A percentile compares a stretch with the other conserved stretches of the same genome.
Evolutionary conservation across 495 filamentous ascomycete genomes (phyloP).

Genomic region (Immersiella caudata): DNA sequence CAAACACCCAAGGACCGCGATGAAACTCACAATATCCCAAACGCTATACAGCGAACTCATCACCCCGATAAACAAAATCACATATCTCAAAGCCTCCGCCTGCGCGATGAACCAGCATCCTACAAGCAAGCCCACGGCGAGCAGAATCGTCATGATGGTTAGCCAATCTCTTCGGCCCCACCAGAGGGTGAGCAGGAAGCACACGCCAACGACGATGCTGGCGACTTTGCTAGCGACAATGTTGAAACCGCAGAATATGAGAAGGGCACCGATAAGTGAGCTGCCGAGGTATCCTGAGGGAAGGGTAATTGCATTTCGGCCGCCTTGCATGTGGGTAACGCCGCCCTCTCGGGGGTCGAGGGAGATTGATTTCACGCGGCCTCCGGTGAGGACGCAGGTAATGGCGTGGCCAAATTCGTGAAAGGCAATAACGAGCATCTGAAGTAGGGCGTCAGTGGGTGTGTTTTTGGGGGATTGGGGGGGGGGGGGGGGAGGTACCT

Average conservation of each 20-base stretch:
- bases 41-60: slow-evolving; percentile 78
- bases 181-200: slow-evolving; percentile 77
- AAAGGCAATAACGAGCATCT: slow-evolving; percentile 84
- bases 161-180: slow-evolving; percentile 79
- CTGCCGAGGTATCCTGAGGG: slow-evolving; percentile 79
- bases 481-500: slow-evolving; percentile 49
- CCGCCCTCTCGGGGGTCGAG: slow-evolving; percentile 70
- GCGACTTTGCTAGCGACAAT: slow-evolving; percentile 79
- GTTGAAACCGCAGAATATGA: slow-evolving; percentile 80
- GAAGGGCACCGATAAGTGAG: slow-evolving; percentile 71
- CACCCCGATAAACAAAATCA: slow-evolving; percentile 80
- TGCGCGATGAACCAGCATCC: slow-evolving; percentile 80
- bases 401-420: slow-evolving; percentile 83
- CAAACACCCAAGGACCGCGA: not conserved
- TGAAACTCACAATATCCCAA: slow-evolving; percentile 80
- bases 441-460: slow-evolving; percentile 26
- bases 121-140: slow-evolving; percentile 70
- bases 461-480: not conserved
- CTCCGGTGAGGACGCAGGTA: slow-evolving; percentile 71
- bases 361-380: slow-evolving; percentile 66
- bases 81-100: slow-evolving; percentile 70
- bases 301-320: slow-evolving; percentile 69
- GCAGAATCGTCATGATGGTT: slow-evolving; percentile 68
- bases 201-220: slow-evolving; percentile 69
- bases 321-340: slow-evolving; percentile 80